Conservation (phyloP, 2,329 filamentous ascomycete genomes). For the Botrytis porri region DNA sequence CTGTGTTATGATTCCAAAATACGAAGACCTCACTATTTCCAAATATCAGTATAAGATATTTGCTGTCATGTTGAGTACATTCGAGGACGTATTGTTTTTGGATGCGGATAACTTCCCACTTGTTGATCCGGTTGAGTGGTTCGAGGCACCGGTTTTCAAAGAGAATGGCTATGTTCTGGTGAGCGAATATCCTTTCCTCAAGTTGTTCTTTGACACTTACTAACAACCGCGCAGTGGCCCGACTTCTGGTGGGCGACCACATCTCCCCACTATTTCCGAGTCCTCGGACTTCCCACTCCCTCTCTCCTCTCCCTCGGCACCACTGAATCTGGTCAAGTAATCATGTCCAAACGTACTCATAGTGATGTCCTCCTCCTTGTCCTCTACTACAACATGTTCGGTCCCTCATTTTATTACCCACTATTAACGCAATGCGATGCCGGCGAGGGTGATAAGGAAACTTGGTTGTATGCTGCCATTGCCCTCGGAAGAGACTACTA, state of each 20-base stretch:
- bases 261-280: constrained; percentile 41
- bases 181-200: background rate
- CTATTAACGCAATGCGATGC: constrained; percentile 44
- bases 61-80: constrained; percentile 48
- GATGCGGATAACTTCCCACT: constrained; percentile 47
- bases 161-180: constrained; percentile 41
- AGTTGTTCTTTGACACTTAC: background rate
- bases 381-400: constrained; percentile 50
- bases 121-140: constrained; percentile 42
- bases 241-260: constrained; percentile 46
- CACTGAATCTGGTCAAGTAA: constrained; percentile 45
- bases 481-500: constrained; percentile 43
- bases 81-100: constrained; percentile 48
- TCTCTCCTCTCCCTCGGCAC: constrained; percentile 36
- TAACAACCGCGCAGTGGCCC: constrained; percentile 40
- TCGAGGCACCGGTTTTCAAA: constrained; percentile 43
- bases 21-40: constrained; percentile 39
- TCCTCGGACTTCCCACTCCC: constrained; percentile 30
- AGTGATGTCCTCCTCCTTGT: constrained; percentile 44
- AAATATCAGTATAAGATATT: constrained; percentile 49
- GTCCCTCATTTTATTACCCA: constrained; percentile 45
- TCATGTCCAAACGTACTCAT: constrained; percentile 45
- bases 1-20: constrained; percentile 43
- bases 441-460: constrained; percentile 51
- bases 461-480: constrained; percentile 46